These are phyloP conservation scores for Cicer bijugum DNA, from an alignment of 306 rosid species.

Conservation along the genomic window DNA sequence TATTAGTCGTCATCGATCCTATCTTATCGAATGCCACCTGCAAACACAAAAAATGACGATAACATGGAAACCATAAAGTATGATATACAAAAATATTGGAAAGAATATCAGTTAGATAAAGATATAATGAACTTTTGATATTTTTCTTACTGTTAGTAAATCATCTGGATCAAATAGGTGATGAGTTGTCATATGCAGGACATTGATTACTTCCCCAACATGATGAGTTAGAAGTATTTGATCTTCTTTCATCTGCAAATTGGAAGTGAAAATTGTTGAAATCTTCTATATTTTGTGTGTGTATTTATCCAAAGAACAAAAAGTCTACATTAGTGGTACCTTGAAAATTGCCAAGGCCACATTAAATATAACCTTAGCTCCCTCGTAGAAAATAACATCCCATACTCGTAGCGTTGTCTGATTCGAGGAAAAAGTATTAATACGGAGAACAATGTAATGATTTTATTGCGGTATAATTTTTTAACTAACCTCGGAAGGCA, in stretches of 20 bases:
- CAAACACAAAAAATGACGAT: conserved; percentile 28
- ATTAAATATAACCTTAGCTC: conserved; percentile 89
- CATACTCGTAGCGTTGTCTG: conserved; percentile 95
- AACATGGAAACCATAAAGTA: conserved; percentile 6
- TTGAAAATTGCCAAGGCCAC: conserved; percentile 94
- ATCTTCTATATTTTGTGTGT: conserved; percentile 10
- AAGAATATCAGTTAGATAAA: not conserved
- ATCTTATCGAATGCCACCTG: conserved; percentile 98
- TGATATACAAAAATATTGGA: not conserved
- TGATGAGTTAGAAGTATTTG: conserved; percentile 79
- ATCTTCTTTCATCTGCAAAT: conserved; percentile 93
- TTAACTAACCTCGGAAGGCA: conserved; percentile 94
- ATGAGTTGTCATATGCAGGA: conserved; percentile 84
- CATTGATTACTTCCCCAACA: conserved; percentile 86
- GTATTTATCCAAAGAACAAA: conserved; percentile 3
- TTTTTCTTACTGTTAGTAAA: conserved; percentile 67
- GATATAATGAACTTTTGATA: not conserved
- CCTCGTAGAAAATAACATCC: conserved; percentile 96
- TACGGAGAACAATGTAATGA: conserved; percentile 8
- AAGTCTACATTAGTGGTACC: conserved; percentile 53
- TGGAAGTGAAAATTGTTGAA: conserved; percentile 42
- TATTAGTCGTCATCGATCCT: conserved; percentile 90
- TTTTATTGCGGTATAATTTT: conserved; percentile 9
- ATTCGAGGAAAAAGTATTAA: conserved; percentile 46
- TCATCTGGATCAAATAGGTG: conserved; percentile 97